phyloP scores from a whole-genome alignment of 768 basidiomycete species.

The Mrakia gelida region DNA sequence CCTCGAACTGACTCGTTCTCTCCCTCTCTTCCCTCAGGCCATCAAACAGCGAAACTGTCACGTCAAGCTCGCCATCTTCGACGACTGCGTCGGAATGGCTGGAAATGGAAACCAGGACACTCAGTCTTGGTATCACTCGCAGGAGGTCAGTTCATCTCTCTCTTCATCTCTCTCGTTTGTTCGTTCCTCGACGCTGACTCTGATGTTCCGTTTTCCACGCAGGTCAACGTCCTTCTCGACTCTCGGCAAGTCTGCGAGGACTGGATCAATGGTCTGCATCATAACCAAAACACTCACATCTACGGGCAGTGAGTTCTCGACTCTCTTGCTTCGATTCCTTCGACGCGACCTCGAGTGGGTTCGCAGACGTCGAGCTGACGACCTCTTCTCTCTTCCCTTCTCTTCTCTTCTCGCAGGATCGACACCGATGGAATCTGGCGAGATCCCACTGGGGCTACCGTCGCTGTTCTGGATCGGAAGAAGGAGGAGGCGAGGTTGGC shows the following conservation, averaged over 20 bases:
- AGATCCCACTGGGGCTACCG: conserved; percentile 48
- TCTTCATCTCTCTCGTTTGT: not conserved
- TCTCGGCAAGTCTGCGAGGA: conserved; percentile 52
- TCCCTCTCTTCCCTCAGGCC: conserved; percentile 4
- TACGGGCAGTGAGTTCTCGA: conserved; percentile 45
- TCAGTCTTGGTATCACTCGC: conserved; percentile 68
- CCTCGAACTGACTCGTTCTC: too few relatives aligned
- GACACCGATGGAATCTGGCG: conserved; percentile 58
- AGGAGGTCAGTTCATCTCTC: conserved; percentile 48
- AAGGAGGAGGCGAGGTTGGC: not conserved
- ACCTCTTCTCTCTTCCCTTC: not conserved
- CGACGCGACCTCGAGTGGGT: not conserved
- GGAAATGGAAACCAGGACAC: conserved; percentile 61
- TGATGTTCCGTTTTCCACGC: too few relatives aligned
- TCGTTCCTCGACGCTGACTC: too few relatives aligned
- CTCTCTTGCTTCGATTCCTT: not conserved
- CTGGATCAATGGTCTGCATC: conserved; percentile 55
- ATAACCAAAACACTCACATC: conserved; percentile 56
- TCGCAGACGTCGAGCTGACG: not conserved
- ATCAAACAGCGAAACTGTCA: conserved; percentile 67
- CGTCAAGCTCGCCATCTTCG: conserved; percentile 65
- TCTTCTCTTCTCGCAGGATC: conserved; percentile 35
- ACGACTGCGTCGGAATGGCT: conserved; percentile 60
- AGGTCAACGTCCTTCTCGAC: conserved; percentile 60
- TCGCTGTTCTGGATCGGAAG: conserved; percentile 40